These are phyloP conservation scores for Fusarium floridanum DNA, from an alignment of 2,329 filamentous ascomycete species.

Conservation along the genomic window DNA sequence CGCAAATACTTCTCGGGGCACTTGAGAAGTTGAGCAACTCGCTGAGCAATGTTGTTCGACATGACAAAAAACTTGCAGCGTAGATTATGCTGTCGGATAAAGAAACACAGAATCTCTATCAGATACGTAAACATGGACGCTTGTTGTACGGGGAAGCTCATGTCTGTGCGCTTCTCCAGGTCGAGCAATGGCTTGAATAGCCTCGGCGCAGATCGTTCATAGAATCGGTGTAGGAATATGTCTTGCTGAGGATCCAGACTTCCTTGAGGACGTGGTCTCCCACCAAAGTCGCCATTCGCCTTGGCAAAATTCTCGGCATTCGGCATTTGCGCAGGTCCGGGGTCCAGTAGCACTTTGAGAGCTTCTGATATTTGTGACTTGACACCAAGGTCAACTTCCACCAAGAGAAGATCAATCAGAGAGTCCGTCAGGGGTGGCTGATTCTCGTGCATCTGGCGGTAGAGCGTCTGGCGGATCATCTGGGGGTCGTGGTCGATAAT, in stretches of 20 bases:
- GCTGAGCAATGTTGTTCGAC: conserved; percentile 79
- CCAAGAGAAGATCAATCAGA: conserved; percentile 88
- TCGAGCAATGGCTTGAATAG: conserved; percentile 90
- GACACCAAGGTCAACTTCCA: conserved; percentile 92
- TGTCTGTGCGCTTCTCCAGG: conserved; percentile 76
- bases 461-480: conserved; percentile 93
- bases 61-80: conserved; percentile 91
- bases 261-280: conserved; percentile 71
- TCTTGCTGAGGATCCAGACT: conserved; percentile 81
- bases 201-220: conserved; percentile 85
- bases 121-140: conserved; percentile 92
- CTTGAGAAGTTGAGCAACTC: conserved; percentile 84
- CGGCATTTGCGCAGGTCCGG: conserved; percentile 58
- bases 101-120: conserved; percentile 93
- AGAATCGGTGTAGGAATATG: conserved; percentile 87
- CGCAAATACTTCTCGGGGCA: conserved; percentile 93
- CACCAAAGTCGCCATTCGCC: conserved; percentile 76
- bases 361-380: conserved; percentile 97
- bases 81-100: conserved; percentile 88
- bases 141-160: conserved; percentile 83
- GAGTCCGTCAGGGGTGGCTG: conserved; percentile 89
- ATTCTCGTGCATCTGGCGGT: conserved; percentile 90
- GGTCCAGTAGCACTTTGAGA: conserved; percentile 93
- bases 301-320: conserved; percentile 70
- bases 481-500: conserved; percentile 96